Evolutionary conservation across 2,329 filamentous ascomycete species (phyloP).

Genomic region (Fusarium marasasianum): DNA sequence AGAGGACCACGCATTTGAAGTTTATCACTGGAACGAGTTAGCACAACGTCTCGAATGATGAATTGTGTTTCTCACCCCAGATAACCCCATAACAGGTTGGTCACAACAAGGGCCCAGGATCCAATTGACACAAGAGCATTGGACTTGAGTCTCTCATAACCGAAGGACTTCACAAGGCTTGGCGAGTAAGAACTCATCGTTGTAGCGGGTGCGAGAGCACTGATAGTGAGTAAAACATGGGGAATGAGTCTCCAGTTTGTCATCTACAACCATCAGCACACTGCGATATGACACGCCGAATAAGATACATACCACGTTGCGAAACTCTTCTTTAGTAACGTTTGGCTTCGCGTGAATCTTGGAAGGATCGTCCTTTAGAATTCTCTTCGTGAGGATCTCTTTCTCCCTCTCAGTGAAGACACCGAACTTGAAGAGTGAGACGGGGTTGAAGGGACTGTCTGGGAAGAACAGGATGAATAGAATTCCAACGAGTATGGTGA

Average conservation of each 20-base stretch:
- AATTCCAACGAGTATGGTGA: conserved; percentile 44
- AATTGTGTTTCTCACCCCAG: not conserved
- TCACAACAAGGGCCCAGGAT: conserved; percentile 46
- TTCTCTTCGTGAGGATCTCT: conserved; percentile 47
- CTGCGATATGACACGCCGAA: not conserved
- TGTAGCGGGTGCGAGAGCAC: conserved; percentile 25
- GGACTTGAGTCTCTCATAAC: conserved; percentile 46
- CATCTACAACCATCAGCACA: conserved; percentile 37
- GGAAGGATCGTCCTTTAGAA: conserved; percentile 43
- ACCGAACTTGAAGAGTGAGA: conserved; percentile 43
- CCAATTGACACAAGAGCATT: conserved; percentile 49
- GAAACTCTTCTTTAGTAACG: conserved; percentile 47
- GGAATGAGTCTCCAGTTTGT: conserved; percentile 51
- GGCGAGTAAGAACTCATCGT: conserved; percentile 36
- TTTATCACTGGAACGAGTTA: conserved; percentile 25
- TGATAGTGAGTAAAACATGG: conserved; percentile 42
- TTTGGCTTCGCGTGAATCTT: conserved; percentile 45
- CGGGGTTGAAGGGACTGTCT: conserved; percentile 40
- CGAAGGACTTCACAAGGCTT: conserved; percentile 46
- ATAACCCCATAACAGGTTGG: conserved; percentile 47
- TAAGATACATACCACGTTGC: conserved; percentile 43
- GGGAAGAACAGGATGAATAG: conserved; percentile 32
- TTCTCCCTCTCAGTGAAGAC: conserved; percentile 50
- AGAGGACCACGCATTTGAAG: conserved; percentile 33
- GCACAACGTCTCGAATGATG: not conserved